phyloP scores from a whole-genome alignment of 192 early-diverging fungal species.

The Mortierella alpina region DNA sequence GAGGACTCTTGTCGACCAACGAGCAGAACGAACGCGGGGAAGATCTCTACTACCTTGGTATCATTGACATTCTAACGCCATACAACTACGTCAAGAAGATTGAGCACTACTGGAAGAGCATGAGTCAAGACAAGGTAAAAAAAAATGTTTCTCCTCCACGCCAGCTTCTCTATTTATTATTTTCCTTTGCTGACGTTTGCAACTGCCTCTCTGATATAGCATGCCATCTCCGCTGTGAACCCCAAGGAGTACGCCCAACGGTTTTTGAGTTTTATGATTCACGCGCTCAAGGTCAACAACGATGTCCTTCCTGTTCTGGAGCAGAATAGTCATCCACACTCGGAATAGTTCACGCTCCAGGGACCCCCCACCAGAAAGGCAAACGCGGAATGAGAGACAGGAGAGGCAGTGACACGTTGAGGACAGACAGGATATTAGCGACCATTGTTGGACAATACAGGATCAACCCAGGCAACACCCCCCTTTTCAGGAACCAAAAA shows the following conservation, averaged over 20 bases:
- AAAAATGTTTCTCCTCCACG: neutral
- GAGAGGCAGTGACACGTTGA: neutral
- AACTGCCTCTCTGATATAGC: constrained; percentile 31
- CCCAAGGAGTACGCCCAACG: constrained; percentile 89
- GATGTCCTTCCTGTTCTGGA: constrained; percentile 35
- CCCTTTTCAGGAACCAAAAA: neutral
- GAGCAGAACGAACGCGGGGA: constrained; percentile 72
- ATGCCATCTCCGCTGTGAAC: constrained; percentile 86
- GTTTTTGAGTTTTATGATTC: constrained; percentile 88
- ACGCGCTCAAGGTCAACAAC: constrained; percentile 44
- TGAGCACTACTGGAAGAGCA: constrained; percentile 90
- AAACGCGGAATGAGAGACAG: neutral
- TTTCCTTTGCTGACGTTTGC: neutral
- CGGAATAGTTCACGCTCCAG: constrained; percentile 21
- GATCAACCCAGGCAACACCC: too few species aligned
- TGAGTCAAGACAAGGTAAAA: constrained; percentile 80
- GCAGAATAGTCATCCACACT: constrained; percentile 40
- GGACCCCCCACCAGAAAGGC: neutral
- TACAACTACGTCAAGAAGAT: constrained; percentile 90
- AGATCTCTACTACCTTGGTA: constrained; percentile 93
- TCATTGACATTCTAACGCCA: constrained; percentile 98
- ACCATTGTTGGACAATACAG: too few species aligned
- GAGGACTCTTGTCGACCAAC: constrained; percentile 87
- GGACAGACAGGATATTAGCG: neutral
- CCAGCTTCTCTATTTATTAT: constrained; percentile 15